Evolutionary conservation across 306 rosid species (phyloP).

Genomic region (Quercus robur): DNA sequence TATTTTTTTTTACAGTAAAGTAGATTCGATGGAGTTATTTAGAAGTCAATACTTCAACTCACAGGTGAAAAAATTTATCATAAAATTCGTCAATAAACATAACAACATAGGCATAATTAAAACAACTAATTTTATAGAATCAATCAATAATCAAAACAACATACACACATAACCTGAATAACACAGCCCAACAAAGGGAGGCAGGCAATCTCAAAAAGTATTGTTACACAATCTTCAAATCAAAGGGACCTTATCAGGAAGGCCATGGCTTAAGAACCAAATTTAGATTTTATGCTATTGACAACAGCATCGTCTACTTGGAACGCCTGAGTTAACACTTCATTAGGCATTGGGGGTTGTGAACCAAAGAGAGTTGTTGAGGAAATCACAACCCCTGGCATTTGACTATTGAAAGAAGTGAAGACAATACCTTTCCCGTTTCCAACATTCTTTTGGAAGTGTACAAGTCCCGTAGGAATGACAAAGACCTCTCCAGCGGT

Average conservation of each 20-base stretch:
- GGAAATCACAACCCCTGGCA: constrained; percentile 26
- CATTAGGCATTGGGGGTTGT: constrained; percentile 14
- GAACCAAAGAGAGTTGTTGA: constrained; percentile 30
- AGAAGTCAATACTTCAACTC: no score
- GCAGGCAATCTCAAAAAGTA: not conserved
- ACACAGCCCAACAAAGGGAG: not conserved
- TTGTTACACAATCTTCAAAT: not conserved
- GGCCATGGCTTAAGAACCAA: constrained; percentile 14
- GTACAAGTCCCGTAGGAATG: constrained; percentile 42
- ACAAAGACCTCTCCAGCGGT: constrained; percentile 39
- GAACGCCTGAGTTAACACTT: constrained; percentile 29
- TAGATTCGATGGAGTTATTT: no score
- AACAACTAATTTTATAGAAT: no score
- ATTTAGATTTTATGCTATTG: constrained; percentile 36
- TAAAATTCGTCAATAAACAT: not conserved
- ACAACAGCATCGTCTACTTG: constrained; percentile 26
- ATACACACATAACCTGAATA: not conserved
- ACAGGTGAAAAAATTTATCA: no score
- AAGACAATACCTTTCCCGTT: constrained; percentile 23
- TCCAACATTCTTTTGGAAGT: constrained; percentile 39
- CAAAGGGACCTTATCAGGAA: not conserved
- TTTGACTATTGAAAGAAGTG: constrained; percentile 47
- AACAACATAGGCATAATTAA: no score
- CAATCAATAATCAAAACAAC: not conserved
- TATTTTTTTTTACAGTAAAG: no score